phyloP scores from a whole-genome alignment of 129 eudicot species.

The Dittrichia graveolens region DNA sequence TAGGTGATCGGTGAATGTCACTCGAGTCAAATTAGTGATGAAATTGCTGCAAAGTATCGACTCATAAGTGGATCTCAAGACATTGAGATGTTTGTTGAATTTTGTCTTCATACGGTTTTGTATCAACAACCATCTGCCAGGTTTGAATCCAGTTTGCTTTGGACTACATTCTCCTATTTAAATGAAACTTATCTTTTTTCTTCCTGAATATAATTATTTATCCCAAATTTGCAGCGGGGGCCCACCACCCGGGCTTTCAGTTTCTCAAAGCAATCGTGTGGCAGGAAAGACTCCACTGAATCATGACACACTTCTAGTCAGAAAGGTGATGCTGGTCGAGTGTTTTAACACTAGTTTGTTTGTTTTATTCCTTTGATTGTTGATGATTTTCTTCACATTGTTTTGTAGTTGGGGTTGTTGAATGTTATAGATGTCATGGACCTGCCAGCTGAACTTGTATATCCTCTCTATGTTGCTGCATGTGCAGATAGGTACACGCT shows the following conservation, averaged over 20 bases:
- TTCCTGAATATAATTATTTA: slow-evolving; percentile 18
- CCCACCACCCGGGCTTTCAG: slow-evolving; percentile 81
- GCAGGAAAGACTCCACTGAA: slow-evolving; percentile 64
- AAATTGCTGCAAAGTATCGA: slow-evolving; percentile 66
- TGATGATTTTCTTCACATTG: slow-evolving; percentile 1
- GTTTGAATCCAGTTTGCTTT: slow-evolving; percentile 42
- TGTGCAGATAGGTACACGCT: slow-evolving; percentile 72
- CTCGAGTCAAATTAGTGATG: slow-evolving; percentile 56
- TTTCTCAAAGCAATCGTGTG: slow-evolving; percentile 77
- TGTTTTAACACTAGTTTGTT: slow-evolving; percentile 24
- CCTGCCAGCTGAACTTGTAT: slow-evolving; percentile 70
- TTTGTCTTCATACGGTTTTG: slow-evolving; percentile 77
- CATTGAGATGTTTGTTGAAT: slow-evolving; percentile 76
- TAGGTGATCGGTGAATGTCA: slow-evolving; percentile 94
- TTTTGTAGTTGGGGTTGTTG: slow-evolving; percentile 73
- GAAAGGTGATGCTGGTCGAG: slow-evolving; percentile 55
- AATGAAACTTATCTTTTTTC: neutral
- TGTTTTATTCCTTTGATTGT: slow-evolving; percentile 16
- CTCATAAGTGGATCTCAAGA: slow-evolving; percentile 54
- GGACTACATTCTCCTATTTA: slow-evolving; percentile 3
- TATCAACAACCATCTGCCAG: slow-evolving; percentile 76
- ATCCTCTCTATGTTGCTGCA: slow-evolving; percentile 85
- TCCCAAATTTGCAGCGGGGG: slow-evolving; percentile 57
- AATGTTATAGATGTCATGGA: slow-evolving; percentile 72
- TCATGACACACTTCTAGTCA: slow-evolving; percentile 50